Evolutionary conservation across 2,329 filamentous ascomycete genomes (phyloP), one percentile per base, ranked within the genome.

Genomic region (Beauveria bassiana): DNA sequence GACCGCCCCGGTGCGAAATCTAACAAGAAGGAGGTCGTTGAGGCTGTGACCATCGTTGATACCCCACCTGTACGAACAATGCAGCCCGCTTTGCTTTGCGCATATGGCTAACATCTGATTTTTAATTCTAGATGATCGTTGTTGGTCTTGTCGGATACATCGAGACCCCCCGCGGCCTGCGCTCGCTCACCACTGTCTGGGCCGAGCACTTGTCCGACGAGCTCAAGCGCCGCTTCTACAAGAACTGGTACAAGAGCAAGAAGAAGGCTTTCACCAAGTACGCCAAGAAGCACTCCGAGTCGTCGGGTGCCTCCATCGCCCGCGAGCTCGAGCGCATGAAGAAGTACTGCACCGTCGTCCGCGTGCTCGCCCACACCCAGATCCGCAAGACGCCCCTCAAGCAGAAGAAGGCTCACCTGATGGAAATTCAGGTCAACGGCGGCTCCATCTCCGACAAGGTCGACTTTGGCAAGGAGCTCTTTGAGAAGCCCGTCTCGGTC

Each of bases 171-270:
- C 95, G 95, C 75, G 95, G 95, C 83, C 92, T 99, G 75, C 93
- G 95, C 80, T 99, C 95, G 70, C 92, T 99, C 81, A 97, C 93
- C 79, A 98, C 95, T 77, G 91, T 99, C 78, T 99, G 95, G 95
- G 95, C 95, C 76, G 95, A 98, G 88, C 95, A 99, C 81, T 81
- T 99, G 81, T 91, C 90, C 82, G 95, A 99, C 81, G 95, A 98
- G 84, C 78, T 99, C 81, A 96, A 96, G 89, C 91, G 95, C 76
- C 91, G 95, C 78, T 99, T 99, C 91, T 99, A 99, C 91, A 98
- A 98, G 92, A 99, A 99, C 90, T 99, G 95, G 95, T 99, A 99
- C 90, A 96, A 96, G 90, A 92, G 88, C 87, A 99, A 99, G 93
- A 98, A 97, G 91, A 99, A 99, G 93, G 95, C 95, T 67, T 99